Evolutionary conservation across 2,329 filamentous ascomycete species (phyloP).

Genomic region (Aspergillus viridinutans): DNA sequence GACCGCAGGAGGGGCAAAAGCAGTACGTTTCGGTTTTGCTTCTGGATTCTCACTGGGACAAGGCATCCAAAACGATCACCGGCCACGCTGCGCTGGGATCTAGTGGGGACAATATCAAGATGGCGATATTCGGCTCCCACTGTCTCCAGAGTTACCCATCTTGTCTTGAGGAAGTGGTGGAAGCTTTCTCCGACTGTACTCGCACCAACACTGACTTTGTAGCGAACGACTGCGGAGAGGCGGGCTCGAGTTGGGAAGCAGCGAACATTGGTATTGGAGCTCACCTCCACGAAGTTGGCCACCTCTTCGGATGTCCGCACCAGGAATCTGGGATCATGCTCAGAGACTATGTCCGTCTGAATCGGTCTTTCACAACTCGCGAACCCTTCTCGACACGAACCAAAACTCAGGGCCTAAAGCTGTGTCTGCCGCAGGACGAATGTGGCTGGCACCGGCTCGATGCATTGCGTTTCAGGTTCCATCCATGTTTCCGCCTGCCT

Average conservation of each 20-base stretch:
- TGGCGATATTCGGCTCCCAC: slow-evolving; percentile 91
- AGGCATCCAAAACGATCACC: slow-evolving; percentile 61
- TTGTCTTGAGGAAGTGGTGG: slow-evolving; percentile 82
- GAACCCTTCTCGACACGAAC: slow-evolving; percentile 87
- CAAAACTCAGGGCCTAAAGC: slow-evolving; percentile 69
- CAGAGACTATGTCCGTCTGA: slow-evolving; percentile 78
- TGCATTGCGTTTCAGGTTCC: slow-evolving; percentile 79
- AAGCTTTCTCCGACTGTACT: slow-evolving; percentile 86
- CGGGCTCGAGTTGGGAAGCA: slow-evolving; percentile 91
- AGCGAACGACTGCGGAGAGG: slow-evolving; percentile 81
- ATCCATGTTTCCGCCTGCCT: slow-evolving; percentile 83
- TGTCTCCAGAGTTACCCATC: slow-evolving; percentile 86
- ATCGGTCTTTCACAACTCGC: slow-evolving; percentile 73
- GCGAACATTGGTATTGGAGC: slow-evolving; percentile 91
- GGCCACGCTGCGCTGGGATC: slow-evolving; percentile 84
- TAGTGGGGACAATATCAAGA: slow-evolving; percentile 64
- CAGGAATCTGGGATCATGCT: slow-evolving; percentile 91
- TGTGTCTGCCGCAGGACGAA: slow-evolving; percentile 73
- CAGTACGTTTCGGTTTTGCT: slow-evolving; percentile 84
- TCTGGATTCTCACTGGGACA: slow-evolving; percentile 87
- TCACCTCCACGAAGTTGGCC: slow-evolving; percentile 86
- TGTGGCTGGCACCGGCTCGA: slow-evolving; percentile 90
- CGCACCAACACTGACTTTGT: slow-evolving; percentile 75
- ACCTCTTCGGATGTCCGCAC: slow-evolving; percentile 84
- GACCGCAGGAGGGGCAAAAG: slow-evolving; percentile 69